phyloP scores from a whole-genome alignment of 805 yeast genomes.

The Candida arabinofermentans region DNA sequence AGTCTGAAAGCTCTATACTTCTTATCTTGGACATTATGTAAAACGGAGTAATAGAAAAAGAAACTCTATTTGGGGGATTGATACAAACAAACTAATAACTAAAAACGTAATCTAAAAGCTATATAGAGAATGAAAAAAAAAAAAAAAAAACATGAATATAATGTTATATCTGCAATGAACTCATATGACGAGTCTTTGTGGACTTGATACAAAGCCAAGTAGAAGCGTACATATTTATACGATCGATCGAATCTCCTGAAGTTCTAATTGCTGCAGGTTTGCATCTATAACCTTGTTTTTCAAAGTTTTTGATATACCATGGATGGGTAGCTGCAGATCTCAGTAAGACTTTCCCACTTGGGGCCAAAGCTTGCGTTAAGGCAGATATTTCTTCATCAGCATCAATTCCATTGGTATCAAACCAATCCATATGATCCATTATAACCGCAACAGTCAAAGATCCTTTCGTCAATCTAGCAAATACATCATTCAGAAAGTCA shows the following conservation, averaged over 20 bases:
- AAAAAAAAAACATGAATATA: not conserved
- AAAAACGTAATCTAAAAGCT: not conserved
- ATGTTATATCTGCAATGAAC: constrained; percentile 35
- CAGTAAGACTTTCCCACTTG: constrained; percentile 70
- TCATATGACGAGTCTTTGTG: constrained; percentile 40
- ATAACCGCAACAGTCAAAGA: constrained; percentile 74
- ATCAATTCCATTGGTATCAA: constrained; percentile 59
- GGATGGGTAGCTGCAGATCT: constrained; percentile 73
- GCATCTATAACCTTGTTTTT: constrained; percentile 62
- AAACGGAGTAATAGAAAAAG: too few relatives aligned
- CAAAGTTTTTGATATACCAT: constrained; percentile 73
- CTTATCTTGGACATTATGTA: too few relatives aligned
- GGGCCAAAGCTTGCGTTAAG: constrained; percentile 54
- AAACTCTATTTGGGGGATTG: too few relatives aligned
- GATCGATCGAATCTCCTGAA: constrained; percentile 64
- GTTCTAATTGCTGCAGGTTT: constrained; percentile 65
- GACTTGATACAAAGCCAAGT: constrained; percentile 77
- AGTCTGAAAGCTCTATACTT: too few relatives aligned
- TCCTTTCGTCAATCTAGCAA: constrained; percentile 56
- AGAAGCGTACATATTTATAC: constrained; percentile 85
- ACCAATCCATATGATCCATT: constrained; percentile 95
- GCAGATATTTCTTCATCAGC: constrained; percentile 66
- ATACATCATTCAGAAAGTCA: constrained; percentile 72
- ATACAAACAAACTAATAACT: not conserved
- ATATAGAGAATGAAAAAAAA: not conserved